Evolutionary conservation across 176 grass and related monocot genomes (phyloP).

Genomic region (Musa schizocarpa): DNA sequence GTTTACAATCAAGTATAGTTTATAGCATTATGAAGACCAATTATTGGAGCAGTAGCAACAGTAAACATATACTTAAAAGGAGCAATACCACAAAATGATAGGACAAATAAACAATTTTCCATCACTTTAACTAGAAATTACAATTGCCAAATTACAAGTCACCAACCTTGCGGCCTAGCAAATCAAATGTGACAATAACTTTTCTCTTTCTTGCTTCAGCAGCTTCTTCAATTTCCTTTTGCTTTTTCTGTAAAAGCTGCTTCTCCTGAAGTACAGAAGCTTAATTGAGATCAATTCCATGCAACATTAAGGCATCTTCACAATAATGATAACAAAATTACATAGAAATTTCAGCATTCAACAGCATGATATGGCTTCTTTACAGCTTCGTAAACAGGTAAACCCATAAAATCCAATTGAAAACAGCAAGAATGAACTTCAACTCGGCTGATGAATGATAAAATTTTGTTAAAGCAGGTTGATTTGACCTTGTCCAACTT

Average conservation of each 20-base stretch:
- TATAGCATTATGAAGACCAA: background rate
- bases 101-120: background rate
- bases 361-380: background rate
- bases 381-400: no score
- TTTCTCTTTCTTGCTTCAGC: slow-evolving; percentile 52
- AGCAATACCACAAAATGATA: background rate
- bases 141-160: background rate
- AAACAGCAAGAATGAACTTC: no score
- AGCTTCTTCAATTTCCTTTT: slow-evolving; percentile 63
- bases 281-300: background rate
- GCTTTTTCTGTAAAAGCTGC: slow-evolving; percentile 50
- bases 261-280: slow-evolving; percentile 51
- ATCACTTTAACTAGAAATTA: background rate
- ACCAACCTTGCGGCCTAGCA: slow-evolving; percentile 92
- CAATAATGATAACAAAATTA: background rate
- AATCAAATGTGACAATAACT: slow-evolving; percentile 86
- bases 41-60: background rate
- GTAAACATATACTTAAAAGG: background rate
- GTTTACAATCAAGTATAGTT: background rate
- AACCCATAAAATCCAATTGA: no score
- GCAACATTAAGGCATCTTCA: background rate
- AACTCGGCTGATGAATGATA: no score
- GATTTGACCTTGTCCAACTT: no score
- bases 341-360: background rate
- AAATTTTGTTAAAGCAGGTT: no score